Evolutionary conservation across 108 stramenopile species (phyloP), one percentile per base, ranked within the genome.

Genomic region (Skeletonema marinoi): DNA sequence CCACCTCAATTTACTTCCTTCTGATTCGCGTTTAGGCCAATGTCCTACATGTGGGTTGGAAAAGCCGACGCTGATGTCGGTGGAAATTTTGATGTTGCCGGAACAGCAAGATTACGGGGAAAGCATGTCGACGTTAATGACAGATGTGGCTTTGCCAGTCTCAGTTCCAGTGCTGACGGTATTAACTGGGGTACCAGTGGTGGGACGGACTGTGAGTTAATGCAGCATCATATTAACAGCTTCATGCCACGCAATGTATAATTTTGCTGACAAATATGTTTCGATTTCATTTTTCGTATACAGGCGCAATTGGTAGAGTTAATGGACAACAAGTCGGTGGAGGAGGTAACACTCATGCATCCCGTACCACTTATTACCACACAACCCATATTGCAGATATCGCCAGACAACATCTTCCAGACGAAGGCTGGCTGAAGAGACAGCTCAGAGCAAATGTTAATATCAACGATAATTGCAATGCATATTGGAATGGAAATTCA

Each of bases 301-400:
- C 14, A 46, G 44, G 44, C 44, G 0, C 16, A n/a, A 11, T 11
- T n/a, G 44, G 44, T 16, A 3, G 16, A 56, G 25, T 21, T 9
- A n/a, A 25, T 25, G 25, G 21, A 56, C 5, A 2, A 3, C 0
- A 10, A 21, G 19, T 56, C 9, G 54, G 25, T 17, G 54, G 54
- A 56, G 9, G 54, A 25, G 54, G 54, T 2, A 56, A 56, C 54
- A 56, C 54, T 25, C 25, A 25, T 25, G 21, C 54, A 56, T 56
- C 54, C 8, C 77, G 77, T 4, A 39, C 70, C 13, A 35, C 31
- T 10, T 78, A 71, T 32, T 78, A 78, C 41, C 70, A 78, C 64
- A 32, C 66, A 31, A 78, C 70, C 58, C 70, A 46, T 32, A 66
- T 78, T 13, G 65, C n/a, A 29, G 69, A 70, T 17, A 78, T 78